Conservation (phyloP, 1,284 basidiomycete species). For the Coriolopsis trogii region DNA sequence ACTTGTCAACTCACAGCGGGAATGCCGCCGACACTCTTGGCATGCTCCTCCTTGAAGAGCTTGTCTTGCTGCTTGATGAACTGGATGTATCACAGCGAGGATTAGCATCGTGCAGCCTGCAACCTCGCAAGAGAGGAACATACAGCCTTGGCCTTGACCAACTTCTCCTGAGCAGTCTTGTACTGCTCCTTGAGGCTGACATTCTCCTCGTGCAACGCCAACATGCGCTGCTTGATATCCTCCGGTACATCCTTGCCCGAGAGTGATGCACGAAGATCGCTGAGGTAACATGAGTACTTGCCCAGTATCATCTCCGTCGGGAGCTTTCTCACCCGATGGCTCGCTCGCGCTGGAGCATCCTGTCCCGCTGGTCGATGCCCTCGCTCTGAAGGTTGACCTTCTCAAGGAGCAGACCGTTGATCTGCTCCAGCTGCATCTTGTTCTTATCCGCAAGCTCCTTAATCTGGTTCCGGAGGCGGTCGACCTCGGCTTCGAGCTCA, state of each 20-base stretch:
- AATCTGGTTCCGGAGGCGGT: slow-evolving; percentile 68
- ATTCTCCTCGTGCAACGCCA: slow-evolving; percentile 80
- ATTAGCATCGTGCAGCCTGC: background rate
- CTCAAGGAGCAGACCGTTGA: slow-evolving; percentile 85
- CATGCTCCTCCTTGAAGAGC: slow-evolving; percentile 78
- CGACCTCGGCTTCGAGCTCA: slow-evolving; percentile 70
- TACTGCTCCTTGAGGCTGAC: slow-evolving; percentile 70
- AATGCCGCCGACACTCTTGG: slow-evolving; percentile 43
- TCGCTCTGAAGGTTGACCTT: slow-evolving; percentile 91
- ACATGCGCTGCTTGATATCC: slow-evolving; percentile 77
- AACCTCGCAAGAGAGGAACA: slow-evolving; percentile 23
- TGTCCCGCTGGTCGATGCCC: slow-evolving; percentile 83
- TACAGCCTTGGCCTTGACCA: slow-evolving; percentile 81
- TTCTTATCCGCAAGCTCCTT: slow-evolving; percentile 82
- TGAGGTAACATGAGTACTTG: slow-evolving; percentile 30
- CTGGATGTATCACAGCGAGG: slow-evolving; percentile 40
- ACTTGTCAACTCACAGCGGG: slow-evolving; percentile 29
- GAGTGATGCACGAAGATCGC: slow-evolving; percentile 74
- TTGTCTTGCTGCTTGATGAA: slow-evolving; percentile 94
- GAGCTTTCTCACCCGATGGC: slow-evolving; percentile 65
- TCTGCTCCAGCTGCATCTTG: slow-evolving; percentile 90
- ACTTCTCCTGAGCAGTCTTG: slow-evolving; percentile 76
- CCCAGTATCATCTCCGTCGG: background rate
- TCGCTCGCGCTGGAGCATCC: slow-evolving; percentile 79
- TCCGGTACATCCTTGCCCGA: slow-evolving; percentile 79